Percentiles rank a stretch among this genome's conserved stretches.
phyloP scores from a whole-genome alignment of 2,329 filamentous ascomycete genomes.

The Aaosphaeria pasadenensis region DNA sequence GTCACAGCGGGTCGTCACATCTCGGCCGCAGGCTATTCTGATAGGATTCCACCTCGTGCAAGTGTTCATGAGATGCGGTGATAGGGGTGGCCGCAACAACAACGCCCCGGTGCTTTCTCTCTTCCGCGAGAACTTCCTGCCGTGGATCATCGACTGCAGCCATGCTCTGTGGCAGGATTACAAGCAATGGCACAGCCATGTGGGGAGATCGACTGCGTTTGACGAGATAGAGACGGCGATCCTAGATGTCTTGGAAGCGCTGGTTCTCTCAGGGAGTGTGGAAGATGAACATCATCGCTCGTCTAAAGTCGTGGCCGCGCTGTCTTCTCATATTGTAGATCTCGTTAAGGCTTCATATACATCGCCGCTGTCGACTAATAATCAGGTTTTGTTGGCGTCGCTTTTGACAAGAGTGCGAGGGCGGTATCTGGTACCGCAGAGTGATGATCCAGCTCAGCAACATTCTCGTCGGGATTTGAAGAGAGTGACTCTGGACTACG shows the following conservation, averaged over 20 bases:
- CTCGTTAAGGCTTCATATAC: conserved; percentile 15
- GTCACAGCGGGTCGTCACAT: conserved; percentile 31
- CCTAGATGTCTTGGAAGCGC: conserved; percentile 18
- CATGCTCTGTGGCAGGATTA: conserved; percentile 23
- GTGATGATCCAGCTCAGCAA: too few relatives aligned
- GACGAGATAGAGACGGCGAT: conserved; percentile 19
- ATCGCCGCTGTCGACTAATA: conserved; percentile 12
- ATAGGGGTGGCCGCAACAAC: not conserved
- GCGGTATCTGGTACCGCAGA: too few relatives aligned
- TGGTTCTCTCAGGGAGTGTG: conserved; percentile 7
- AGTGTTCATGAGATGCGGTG: conserved; percentile 8
- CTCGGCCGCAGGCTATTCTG: conserved; percentile 20
- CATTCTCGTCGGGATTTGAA: too few relatives aligned
- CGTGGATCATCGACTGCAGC: conserved; percentile 25
- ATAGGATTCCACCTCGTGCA: conserved; percentile 24
- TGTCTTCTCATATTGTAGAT: conserved; percentile 14
- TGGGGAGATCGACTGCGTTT: conserved; percentile 9
- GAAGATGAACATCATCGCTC: conserved; percentile 9
- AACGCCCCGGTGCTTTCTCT: conserved; percentile 1
- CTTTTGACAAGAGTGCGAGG: conserved; percentile 10
- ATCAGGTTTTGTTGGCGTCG: conserved; percentile 23
- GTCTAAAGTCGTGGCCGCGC: conserved; percentile 16
- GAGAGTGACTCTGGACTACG: conserved; percentile 1
- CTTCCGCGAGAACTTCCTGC: conserved; percentile 14
- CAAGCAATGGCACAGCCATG: conserved; percentile 14